These are phyloP conservation scores for Apophysomyces trapeziformis DNA, from an alignment of 371 early-diverging fungal species.

Conservation along the genomic window DNA sequence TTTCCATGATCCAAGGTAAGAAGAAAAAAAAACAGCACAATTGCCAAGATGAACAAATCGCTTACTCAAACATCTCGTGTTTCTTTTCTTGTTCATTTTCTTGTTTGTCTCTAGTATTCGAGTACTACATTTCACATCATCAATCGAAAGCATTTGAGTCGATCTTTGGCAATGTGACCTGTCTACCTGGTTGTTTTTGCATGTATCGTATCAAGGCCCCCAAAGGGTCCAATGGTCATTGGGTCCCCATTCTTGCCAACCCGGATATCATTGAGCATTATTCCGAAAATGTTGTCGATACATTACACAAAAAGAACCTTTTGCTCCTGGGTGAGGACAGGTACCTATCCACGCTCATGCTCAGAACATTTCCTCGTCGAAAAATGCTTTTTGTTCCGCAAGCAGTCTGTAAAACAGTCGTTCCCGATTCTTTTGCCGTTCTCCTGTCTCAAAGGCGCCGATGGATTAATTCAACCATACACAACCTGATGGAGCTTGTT, in stretches of 20 bases:
- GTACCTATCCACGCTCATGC: slow-evolving; percentile 93
- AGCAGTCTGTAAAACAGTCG: slow-evolving; percentile 82
- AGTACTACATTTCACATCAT: slow-evolving; percentile 85
- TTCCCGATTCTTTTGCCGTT: slow-evolving; percentile 80
- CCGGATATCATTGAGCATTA: slow-evolving; percentile 90
- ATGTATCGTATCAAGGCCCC: slow-evolving; percentile 92
- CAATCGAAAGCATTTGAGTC: slow-evolving; percentile 93
- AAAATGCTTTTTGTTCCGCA: slow-evolving; percentile 93
- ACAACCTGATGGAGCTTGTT: slow-evolving; percentile 85
- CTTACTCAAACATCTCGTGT: neutral
- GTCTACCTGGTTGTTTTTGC: slow-evolving; percentile 95
- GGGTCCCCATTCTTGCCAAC: slow-evolving; percentile 83
- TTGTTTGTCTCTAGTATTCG: slow-evolving; percentile 24
- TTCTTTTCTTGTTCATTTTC: neutral
- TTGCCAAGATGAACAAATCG: neutral
- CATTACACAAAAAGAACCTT: slow-evolving; percentile 95
- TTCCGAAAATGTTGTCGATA: slow-evolving; percentile 87
- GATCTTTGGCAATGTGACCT: slow-evolving; percentile 97
- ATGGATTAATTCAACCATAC: slow-evolving; percentile 93
- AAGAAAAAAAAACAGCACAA: neutral
- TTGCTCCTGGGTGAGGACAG: slow-evolving; percentile 94
- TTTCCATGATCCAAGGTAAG: slow-evolving; percentile 85
- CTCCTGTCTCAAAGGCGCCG: slow-evolving; percentile 85
- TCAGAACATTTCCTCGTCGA: slow-evolving; percentile 88
- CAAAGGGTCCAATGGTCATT: slow-evolving; percentile 66